A percentile compares a stretch with the other conserved stretches of the same genome.
phyloP scores from a whole-genome alignment of 2,329 filamentous ascomycete genomes.

The Aspergillus sp. region DNA sequence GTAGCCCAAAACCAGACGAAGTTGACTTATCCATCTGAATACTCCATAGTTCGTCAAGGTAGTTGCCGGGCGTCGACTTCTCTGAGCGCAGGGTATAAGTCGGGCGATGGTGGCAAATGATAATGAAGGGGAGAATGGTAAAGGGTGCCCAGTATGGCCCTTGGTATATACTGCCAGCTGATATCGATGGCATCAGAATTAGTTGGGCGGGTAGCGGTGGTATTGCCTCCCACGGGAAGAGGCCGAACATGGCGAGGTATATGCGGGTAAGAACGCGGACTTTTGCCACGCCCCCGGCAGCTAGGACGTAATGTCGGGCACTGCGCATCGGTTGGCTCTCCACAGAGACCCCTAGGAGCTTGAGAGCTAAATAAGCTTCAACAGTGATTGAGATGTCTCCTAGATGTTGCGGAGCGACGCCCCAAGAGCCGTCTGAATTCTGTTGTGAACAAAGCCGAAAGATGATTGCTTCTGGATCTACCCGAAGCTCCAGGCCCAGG shows the following conservation, averaged over 20 bases:
- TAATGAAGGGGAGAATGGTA: conserved; percentile 12
- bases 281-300: conserved; percentile 27
- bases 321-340: conserved; percentile 10
- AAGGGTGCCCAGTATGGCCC: conserved; percentile 21
- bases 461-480: conserved; percentile 9
- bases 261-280: conserved; percentile 31
- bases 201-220: conserved; percentile 34
- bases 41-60: conserved; percentile 33
- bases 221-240: conserved; percentile 32
- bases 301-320: conserved; percentile 23
- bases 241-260: conserved; percentile 29
- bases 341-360: conserved; percentile 25
- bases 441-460: conserved; percentile 19
- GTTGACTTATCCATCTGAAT: conserved; percentile 19
- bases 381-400: conserved; percentile 27
- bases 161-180: conserved; percentile 30
- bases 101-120: conserved; percentile 27
- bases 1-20: conserved; percentile 8
- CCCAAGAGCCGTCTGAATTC: conserved; percentile 31
- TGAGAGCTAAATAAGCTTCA: conserved; percentile 36
- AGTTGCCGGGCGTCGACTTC: conserved; percentile 14
- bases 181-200: conserved; percentile 26
- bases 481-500: conserved; percentile 15
- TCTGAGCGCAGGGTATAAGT: conserved; percentile 28
- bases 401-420: conserved; percentile 19